Conservation (phyloP, 2,329 filamentous ascomycete species). For the Ascochyta clinopodiicola region DNA sequence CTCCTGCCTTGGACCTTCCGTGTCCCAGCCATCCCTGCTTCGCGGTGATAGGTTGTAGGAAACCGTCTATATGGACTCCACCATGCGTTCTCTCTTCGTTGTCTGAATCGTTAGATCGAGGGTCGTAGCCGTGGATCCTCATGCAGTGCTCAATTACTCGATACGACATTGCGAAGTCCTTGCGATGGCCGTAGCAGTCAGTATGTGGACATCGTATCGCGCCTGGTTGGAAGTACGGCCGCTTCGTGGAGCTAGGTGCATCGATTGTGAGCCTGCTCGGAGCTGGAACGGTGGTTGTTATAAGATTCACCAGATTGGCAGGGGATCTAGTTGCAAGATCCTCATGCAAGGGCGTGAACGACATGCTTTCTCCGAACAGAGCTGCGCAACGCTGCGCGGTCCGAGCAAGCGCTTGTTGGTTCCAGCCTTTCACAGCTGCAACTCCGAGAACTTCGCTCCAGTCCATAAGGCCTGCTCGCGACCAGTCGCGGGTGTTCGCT, state of each 20-base stretch:
- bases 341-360: conserved; percentile 63
- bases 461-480: conserved; percentile 55
- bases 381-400: conserved; percentile 75
- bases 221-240: conserved; percentile 37
- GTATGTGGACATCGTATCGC: conserved; percentile 43
- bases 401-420: conserved; percentile 68
- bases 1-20: conserved; percentile 30
- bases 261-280: conserved; percentile 5
- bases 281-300: conserved; percentile 37
- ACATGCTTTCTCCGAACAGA: conserved; percentile 77
- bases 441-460: conserved; percentile 87
- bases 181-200: conserved; percentile 36
- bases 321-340: conserved; percentile 29
- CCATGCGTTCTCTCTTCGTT: conserved; percentile 59
- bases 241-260: conserved; percentile 16
- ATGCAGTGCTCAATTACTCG: conserved; percentile 55
- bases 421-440: conserved; percentile 76
- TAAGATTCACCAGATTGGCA: conserved; percentile 45
- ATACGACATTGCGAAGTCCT: conserved; percentile 35
- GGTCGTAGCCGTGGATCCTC: conserved; percentile 54
- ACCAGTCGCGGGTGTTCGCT: conserved; percentile 20
- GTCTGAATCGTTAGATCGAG: conserved; percentile 52
- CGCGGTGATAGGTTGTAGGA: conserved; percentile 61
- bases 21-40: conserved; percentile 39
- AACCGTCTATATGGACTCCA: conserved; percentile 72